Conservation (phyloP, 2,329 filamentous ascomycete species). For the Ophiostoma ulmi region DNA sequence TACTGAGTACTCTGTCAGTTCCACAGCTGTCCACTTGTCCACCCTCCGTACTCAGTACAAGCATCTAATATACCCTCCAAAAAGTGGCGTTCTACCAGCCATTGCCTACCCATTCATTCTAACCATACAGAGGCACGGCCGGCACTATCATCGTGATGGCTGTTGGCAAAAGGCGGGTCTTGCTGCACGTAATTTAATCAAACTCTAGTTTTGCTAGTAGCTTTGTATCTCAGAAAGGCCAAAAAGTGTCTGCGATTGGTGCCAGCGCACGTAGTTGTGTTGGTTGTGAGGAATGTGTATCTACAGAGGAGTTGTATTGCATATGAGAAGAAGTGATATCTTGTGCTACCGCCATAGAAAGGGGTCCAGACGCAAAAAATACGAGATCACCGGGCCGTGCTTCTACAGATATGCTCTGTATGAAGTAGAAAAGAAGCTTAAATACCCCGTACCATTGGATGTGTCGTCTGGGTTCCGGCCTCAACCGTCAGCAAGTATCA, state of each 20-base stretch:
- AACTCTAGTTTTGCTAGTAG: not conserved
- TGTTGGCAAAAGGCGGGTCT: constrained; percentile 16
- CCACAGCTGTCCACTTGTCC: no score
- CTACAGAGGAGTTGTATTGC: not conserved
- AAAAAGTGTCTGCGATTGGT: not conserved
- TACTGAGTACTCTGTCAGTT: no score
- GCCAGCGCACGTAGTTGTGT: not conserved
- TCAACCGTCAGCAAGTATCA: not conserved
- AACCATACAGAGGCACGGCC: constrained; percentile 16
- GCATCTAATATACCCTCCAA: no score
- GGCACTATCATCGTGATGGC: constrained; percentile 13
- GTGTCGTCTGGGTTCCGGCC: constrained; percentile 1
- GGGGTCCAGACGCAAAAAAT: not conserved
- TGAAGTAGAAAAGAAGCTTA: constrained; percentile 18
- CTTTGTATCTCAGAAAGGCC: not conserved
- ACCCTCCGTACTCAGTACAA: no score
- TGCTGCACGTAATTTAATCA: constrained; percentile 21
- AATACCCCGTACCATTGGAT: constrained; percentile 16
- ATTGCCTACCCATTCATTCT: not conserved
- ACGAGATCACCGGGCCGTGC: not conserved
- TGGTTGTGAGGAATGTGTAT: not conserved
- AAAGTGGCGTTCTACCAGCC: not conserved
- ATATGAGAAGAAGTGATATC: not conserved
- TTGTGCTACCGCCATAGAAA: not conserved
- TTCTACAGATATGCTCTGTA: not conserved